Conservation (phyloP, 75 land plant genomes). For the Sequoiadendron giganteum region DNA sequence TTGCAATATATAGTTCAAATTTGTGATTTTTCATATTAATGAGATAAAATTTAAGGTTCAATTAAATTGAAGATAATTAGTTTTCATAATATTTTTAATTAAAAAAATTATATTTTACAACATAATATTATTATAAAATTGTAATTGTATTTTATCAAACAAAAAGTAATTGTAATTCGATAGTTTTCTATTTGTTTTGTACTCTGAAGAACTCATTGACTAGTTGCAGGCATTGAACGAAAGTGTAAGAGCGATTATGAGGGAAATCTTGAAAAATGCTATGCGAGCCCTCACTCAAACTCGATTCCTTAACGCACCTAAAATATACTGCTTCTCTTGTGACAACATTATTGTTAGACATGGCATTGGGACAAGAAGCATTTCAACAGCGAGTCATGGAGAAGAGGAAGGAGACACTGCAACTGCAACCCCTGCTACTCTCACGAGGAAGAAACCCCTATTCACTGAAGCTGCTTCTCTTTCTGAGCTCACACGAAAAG, state of each 20-base stretch:
- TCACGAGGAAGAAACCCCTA: slow-evolving; percentile 27
- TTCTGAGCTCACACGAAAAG: slow-evolving; percentile 34
- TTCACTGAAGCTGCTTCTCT: slow-evolving; percentile 45
- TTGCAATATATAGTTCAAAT: no score
- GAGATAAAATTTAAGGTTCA: no score
- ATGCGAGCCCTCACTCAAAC: neutral
- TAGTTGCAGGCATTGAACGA: no score
- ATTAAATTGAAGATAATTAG: no score
- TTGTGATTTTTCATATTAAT: no score
- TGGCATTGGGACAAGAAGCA: neutral
- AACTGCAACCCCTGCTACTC: neutral
- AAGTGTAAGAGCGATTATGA: neutral
- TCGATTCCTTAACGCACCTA: neutral
- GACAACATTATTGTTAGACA: neutral
- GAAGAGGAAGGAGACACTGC: neutral
- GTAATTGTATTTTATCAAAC: no score
- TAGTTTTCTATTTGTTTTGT: no score
- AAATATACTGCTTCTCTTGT: neutral
- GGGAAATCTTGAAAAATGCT: neutral
- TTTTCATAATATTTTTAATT: no score
- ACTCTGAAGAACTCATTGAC: no score
- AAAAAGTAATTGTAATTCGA: no score
- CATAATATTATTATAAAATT: no score
- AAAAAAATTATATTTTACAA: no score
- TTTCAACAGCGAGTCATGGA: neutral